Percentiles rank a stretch among this genome's conserved stretches.
These are phyloP conservation scores for Talaromyces thailandensis DNA, from an alignment of 495 filamentous ascomycete species.

Conservation along the genomic window DNA sequence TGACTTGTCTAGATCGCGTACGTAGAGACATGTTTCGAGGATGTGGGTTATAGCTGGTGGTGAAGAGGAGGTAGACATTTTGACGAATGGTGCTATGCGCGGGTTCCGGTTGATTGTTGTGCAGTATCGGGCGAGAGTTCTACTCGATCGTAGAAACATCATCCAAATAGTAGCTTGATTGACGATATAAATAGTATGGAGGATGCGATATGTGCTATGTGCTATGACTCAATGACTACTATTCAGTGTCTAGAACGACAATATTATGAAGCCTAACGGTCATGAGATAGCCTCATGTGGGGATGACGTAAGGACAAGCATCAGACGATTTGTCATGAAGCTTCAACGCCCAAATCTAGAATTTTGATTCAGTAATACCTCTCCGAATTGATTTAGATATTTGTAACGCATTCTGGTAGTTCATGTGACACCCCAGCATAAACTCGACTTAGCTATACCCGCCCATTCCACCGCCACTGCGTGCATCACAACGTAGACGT, in stretches of 20 bases:
- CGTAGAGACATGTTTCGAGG: slow-evolving; percentile 4
- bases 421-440: background rate
- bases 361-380: background rate
- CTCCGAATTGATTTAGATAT: background rate
- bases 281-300: background rate
- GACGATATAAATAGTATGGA: background rate
- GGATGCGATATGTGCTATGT: no score
- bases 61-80: background rate
- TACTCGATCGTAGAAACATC: background rate
- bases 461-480: background rate
- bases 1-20: background rate
- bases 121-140: background rate
- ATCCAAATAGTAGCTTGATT: background rate
- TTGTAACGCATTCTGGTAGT: background rate
- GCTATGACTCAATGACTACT: background rate
- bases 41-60: slow-evolving; percentile 2
- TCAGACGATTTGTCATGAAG: background rate
- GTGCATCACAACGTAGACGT: background rate
- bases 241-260: background rate
- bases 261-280: background rate
- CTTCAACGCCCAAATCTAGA: background rate
- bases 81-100: background rate
- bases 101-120: background rate
- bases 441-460: background rate
- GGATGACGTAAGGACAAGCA: background rate